phyloP scores from a whole-genome alignment of 2,329 filamentous ascomycete genomes.

The Diaporthe batatas region DNA sequence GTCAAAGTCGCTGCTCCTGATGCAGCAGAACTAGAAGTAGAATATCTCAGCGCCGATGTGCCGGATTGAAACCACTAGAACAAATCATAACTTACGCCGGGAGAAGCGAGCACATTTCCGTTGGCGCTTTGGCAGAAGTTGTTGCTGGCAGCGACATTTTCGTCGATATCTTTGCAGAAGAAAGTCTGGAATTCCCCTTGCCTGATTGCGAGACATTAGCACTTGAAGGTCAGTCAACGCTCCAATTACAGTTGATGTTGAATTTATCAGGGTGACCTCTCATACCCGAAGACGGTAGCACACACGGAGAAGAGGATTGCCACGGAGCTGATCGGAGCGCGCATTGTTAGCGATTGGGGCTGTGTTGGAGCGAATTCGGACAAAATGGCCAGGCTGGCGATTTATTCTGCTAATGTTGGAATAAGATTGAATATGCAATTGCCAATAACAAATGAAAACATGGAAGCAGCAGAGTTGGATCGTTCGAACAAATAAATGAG shows the following conservation, averaged over 20 bases:
- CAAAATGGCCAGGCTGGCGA: neutral
- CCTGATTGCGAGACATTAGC: neutral
- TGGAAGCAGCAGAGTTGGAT: neutral
- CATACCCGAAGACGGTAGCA: neutral
- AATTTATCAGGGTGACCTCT: neutral
- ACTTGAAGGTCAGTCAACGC: neutral
- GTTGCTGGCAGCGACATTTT: constrained; percentile 9
- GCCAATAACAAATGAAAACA: neutral
- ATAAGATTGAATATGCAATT: neutral
- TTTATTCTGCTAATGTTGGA: neutral
- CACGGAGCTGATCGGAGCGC: neutral
- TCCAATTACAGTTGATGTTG: neutral
- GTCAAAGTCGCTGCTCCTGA: constrained; percentile 14
- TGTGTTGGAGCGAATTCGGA: neutral
- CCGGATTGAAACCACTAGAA: neutral
- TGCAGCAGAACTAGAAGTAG: neutral
- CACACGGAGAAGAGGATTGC: neutral
- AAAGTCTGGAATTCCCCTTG: neutral
- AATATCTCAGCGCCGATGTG: neutral
- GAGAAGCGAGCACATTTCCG: constrained; percentile 4
- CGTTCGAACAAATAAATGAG: neutral
- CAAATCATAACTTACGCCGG: neutral
- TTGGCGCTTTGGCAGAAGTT: constrained; percentile 18
- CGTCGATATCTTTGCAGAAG: constrained; percentile 10
- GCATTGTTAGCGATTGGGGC: neutral